Conservation (phyloP, 2,329 filamentous ascomycete genomes). For the Hymenotorrendiella dingleyae region DNA sequence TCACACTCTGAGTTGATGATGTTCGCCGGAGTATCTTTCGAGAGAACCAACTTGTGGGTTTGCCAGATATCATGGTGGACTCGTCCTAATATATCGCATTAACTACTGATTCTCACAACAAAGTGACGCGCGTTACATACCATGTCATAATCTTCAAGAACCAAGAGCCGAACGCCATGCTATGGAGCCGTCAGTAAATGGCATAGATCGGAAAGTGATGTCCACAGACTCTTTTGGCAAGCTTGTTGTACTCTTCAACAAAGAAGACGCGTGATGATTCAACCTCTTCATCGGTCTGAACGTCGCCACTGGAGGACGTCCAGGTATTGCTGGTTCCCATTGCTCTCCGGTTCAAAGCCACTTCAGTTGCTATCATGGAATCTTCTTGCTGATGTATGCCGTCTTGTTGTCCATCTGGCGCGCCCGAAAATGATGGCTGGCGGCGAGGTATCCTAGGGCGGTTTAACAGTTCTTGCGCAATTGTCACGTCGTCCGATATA, state of each 20-base stretch:
- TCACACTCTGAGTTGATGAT: constrained; percentile 30
- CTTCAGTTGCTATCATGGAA: background rate
- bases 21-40: constrained; percentile 34
- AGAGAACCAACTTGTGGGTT: constrained; percentile 34
- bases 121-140: too few species aligned
- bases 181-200: constrained; percentile 26
- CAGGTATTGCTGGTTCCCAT: constrained; percentile 44
- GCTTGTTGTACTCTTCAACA: constrained; percentile 52
- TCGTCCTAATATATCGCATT: constrained; percentile 9
- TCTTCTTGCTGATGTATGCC: constrained; percentile 1
- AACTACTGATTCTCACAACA: constrained; percentile 17
- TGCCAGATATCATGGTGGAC: constrained; percentile 14
- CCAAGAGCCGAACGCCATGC: constrained; percentile 43
- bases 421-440: constrained; percentile 14
- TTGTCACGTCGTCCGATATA: constrained; percentile 19
- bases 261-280: constrained; percentile 44
- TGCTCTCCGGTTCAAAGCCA: constrained; percentile 10
- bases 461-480: constrained; percentile 22
- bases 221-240: constrained; percentile 49
- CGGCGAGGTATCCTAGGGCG: constrained; percentile 17
- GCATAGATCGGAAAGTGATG: background rate
- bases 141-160: constrained; percentile 22
- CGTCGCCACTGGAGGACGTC: constrained; percentile 49
- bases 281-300: constrained; percentile 43
- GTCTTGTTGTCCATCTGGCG: constrained; percentile 2